Conservation (phyloP, 2,329 filamentous ascomycete species). For the Fusarium miscanthi region DNA sequence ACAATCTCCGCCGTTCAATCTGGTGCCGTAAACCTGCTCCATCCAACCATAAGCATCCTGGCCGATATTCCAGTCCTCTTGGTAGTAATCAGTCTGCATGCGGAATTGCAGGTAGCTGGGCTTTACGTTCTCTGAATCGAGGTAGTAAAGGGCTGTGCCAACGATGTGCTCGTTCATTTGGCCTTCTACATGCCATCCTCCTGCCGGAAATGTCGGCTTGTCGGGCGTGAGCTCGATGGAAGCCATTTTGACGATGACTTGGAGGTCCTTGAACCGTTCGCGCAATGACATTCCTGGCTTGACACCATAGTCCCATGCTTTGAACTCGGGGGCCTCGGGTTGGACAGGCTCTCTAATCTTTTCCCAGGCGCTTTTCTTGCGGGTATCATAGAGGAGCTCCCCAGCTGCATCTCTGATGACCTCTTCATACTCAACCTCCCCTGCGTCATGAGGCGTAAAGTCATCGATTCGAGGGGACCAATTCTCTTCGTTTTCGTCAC, state of each 20-base stretch:
- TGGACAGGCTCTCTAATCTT: slow-evolving; percentile 25
- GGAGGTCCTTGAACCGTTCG: slow-evolving; percentile 44
- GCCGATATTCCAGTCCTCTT: background rate
- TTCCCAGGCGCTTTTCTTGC: slow-evolving; percentile 7
- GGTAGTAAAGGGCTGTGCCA: slow-evolving; percentile 44
- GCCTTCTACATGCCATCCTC: slow-evolving; percentile 43
- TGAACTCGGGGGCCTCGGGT: slow-evolving; percentile 29
- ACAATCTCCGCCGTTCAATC: accelerated
- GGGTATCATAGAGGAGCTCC: background rate
- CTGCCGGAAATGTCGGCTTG: slow-evolving; percentile 39
- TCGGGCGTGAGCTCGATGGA: slow-evolving; percentile 25
- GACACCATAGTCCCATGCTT: slow-evolving; percentile 52
- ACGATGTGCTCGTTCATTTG: slow-evolving; percentile 47
- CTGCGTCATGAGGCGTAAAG: background rate
- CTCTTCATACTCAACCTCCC: background rate
- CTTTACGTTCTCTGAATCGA: slow-evolving; percentile 40
- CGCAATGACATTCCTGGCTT: slow-evolving; percentile 9
- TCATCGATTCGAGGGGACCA: slow-evolving; percentile 5
- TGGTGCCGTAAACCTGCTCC: slow-evolving; percentile 22
- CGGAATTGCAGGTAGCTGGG: slow-evolving; percentile 35
- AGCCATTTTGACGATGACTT: slow-evolving; percentile 71
- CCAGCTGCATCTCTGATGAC: background rate
- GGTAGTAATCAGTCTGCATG: slow-evolving; percentile 12
- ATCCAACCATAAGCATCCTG: slow-evolving; percentile 11
- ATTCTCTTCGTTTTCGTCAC: slow-evolving; percentile 22